These are phyloP conservation scores for Boeremia lycopersici DNA, from an alignment of 2,329 filamentous ascomycete genomes.

Conservation along the genomic window DNA sequence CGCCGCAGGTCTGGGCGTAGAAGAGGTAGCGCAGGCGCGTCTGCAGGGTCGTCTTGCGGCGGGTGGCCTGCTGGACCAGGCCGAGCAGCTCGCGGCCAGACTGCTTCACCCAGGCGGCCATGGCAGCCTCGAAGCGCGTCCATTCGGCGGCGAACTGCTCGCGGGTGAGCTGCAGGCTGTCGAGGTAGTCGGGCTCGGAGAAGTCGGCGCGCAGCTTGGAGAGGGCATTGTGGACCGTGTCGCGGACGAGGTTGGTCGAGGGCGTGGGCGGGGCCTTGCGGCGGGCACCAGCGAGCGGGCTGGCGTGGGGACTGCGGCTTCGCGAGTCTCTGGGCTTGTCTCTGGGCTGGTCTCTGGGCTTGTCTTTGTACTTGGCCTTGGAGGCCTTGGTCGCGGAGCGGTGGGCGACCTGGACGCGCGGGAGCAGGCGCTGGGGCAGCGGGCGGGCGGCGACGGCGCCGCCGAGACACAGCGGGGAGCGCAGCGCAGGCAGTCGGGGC, in stretches of 20 bases:
- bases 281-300: neutral
- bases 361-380: no score
- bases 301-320: neutral
- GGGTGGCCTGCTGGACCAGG: slow-evolving; percentile 19
- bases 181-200: slow-evolving; percentile 25
- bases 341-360: no score
- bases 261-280: neutral
- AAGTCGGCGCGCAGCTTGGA: slow-evolving; percentile 23
- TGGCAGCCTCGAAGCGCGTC: slow-evolving; percentile 29
- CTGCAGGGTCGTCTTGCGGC: slow-evolving; percentile 36
- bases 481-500: slow-evolving; percentile 34
- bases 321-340: no score
- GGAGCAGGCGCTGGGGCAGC: slow-evolving; percentile 35
- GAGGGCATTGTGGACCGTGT: slow-evolving; percentile 20
- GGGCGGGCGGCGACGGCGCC: slow-evolving; percentile 44
- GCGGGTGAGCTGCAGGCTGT: slow-evolving; percentile 34
- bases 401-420: slow-evolving; percentile 32
- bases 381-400: neutral
- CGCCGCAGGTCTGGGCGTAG: slow-evolving; percentile 52
- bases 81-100: slow-evolving; percentile 22
- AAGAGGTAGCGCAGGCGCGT: slow-evolving; percentile 72
- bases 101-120: slow-evolving; percentile 31
- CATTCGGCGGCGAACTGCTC: slow-evolving; percentile 36
- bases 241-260: neutral
- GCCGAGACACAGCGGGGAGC: slow-evolving; percentile 48